These are phyloP conservation scores for Rubroboletus pulcherrimus DNA, from an alignment of 768 basidiomycete species.

Conservation along the genomic window DNA sequence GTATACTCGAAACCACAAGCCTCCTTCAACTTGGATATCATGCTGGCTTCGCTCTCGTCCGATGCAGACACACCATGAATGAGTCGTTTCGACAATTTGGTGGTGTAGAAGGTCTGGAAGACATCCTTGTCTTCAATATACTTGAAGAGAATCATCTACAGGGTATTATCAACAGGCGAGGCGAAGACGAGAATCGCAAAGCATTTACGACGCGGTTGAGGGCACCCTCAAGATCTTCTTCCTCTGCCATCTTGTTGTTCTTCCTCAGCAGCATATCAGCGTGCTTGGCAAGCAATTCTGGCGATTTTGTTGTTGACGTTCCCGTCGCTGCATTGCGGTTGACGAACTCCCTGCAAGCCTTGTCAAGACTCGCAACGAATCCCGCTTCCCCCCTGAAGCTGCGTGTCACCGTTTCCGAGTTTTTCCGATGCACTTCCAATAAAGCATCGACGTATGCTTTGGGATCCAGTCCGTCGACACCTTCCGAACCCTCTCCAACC, in stretches of 20 bases:
- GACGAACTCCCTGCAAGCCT: slow-evolving; percentile 94
- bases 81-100: slow-evolving; percentile 88
- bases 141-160: slow-evolving; percentile 94
- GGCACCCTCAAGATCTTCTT: slow-evolving; percentile 84
- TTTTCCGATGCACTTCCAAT: slow-evolving; percentile 88
- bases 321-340: slow-evolving; percentile 92
- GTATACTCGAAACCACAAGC: slow-evolving; percentile 97
- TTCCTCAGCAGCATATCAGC: slow-evolving; percentile 86
- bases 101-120: slow-evolving; percentile 97
- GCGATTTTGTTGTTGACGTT: slow-evolving; percentile 77
- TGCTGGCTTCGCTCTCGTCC: slow-evolving; percentile 93
- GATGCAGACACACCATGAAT: slow-evolving; percentile 90
- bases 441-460: slow-evolving; percentile 93
- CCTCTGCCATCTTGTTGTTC: slow-evolving; percentile 94
- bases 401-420: slow-evolving; percentile 79
- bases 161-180: slow-evolving; percentile 2
- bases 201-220: slow-evolving; percentile 80
- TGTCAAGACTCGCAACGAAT: slow-evolving; percentile 89
- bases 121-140: slow-evolving; percentile 99
- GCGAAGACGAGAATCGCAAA: background rate
- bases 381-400: slow-evolving; percentile 92
- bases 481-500: slow-evolving; percentile 48
- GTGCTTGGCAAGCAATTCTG: slow-evolving; percentile 90
- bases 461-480: slow-evolving; percentile 71
- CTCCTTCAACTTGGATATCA: slow-evolving; percentile 97